A percentile compares a stretch with the other conserved stretches of the same genome.
Conservation (phyloP, 805 yeast species). For the Candida chilensis region DNA sequence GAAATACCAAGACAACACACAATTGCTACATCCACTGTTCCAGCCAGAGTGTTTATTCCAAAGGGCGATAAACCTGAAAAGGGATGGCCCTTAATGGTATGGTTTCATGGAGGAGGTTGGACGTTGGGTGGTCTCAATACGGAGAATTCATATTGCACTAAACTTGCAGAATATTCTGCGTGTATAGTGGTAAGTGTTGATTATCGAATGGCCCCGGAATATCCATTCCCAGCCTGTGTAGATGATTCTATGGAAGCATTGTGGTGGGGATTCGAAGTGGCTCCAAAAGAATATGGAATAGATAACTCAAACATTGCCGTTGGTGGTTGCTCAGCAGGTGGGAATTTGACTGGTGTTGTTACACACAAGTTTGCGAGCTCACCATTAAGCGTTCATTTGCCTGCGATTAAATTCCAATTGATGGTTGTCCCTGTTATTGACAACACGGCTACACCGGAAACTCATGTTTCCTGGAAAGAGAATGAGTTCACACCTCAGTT, state of each 20-base stretch:
- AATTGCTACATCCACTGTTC: conserved; percentile 9
- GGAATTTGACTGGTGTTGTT: conserved; percentile 26
- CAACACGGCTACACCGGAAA: conserved; percentile 25
- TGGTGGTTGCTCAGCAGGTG: conserved; percentile 41
- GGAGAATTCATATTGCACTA: conserved; percentile 32
- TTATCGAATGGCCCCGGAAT: conserved; percentile 41
- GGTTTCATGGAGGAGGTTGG: conserved; percentile 40
- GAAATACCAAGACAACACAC: conserved; percentile 20
- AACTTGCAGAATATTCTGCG: conserved; percentile 21
- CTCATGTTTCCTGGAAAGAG: conserved; percentile 25
- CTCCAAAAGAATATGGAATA: conserved; percentile 8
- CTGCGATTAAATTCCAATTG: conserved; percentile 26
- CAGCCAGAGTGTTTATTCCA: conserved; percentile 27
- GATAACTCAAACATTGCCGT: conserved; percentile 22
- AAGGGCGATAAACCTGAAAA: conserved; percentile 18
- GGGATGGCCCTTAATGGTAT: conserved; percentile 27
- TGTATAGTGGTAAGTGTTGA: conserved; percentile 36
- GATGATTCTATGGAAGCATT: conserved; percentile 32
- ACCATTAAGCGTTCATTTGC: conserved; percentile 10
- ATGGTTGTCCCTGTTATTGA: conserved; percentile 37
- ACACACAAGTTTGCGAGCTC: conserved; percentile 16
- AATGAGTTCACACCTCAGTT: conserved; percentile 29
- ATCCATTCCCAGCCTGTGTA: conserved; percentile 37
- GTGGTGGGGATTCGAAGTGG: conserved; percentile 11
- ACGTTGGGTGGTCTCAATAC: conserved; percentile 27